Evolutionary conservation across 2,329 filamentous ascomycete genomes (phyloP).

Genomic region (Stagonosporopsis rhizophila): DNA sequence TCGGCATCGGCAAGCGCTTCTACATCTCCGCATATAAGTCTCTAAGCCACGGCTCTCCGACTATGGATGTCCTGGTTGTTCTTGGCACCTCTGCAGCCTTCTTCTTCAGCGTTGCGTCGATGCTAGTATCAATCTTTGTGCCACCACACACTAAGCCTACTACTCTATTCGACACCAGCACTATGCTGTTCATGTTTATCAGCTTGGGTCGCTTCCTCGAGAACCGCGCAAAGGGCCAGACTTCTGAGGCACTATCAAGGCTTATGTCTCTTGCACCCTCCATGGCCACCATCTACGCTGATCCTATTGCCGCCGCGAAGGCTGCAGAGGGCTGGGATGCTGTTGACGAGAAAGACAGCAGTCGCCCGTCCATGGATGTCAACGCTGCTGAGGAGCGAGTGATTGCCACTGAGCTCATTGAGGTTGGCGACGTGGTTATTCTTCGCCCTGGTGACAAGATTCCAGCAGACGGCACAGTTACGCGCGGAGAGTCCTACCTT

Average conservation of each 20-base stretch:
- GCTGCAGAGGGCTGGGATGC: slow-evolving; percentile 79
- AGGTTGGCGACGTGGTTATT: slow-evolving; percentile 92
- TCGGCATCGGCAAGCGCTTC: slow-evolving; percentile 93
- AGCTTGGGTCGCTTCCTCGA: slow-evolving; percentile 90
- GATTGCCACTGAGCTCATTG: slow-evolving; percentile 93
- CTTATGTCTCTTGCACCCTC: slow-evolving; percentile 96
- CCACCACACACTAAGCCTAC: slow-evolving; percentile 79
- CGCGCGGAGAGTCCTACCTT: slow-evolving; percentile 88
- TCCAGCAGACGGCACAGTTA: slow-evolving; percentile 87
- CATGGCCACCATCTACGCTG: slow-evolving; percentile 95
- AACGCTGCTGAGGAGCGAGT: slow-evolving; percentile 78
- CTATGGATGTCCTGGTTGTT: slow-evolving; percentile 97
- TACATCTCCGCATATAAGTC: slow-evolving; percentile 95
- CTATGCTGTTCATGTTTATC: slow-evolving; percentile 97
- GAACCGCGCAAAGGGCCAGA: slow-evolving; percentile 94
- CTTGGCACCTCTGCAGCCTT: slow-evolving; percentile 94
- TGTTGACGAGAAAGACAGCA: slow-evolving; percentile 53
- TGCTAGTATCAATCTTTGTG: slow-evolving; percentile 80
- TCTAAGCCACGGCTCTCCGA: slow-evolving; percentile 86
- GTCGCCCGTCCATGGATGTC: slow-evolving; percentile 55
- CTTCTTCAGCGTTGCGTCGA: slow-evolving; percentile 89
- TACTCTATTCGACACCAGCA: slow-evolving; percentile 96
- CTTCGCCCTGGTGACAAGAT: slow-evolving; percentile 96
- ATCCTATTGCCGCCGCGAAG: slow-evolving; percentile 93
- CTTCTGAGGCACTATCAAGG: slow-evolving; percentile 87